Conservation (phyloP, 805 yeast genomes). For the Torulaspora delbrueckii region DNA sequence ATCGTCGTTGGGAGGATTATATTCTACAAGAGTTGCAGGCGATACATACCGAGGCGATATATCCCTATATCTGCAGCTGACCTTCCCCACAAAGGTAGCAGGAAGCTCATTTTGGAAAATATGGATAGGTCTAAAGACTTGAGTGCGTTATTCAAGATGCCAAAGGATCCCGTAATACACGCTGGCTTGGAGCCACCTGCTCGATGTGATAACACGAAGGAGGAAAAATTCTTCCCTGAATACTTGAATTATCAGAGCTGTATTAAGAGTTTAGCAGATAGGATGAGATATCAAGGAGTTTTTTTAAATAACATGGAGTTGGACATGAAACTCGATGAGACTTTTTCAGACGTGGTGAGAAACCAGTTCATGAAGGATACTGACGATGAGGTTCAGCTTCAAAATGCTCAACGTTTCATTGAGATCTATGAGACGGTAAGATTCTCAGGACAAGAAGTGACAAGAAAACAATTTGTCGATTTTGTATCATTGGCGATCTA, state of each 20-base stretch:
- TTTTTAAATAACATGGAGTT: constrained; percentile 36
- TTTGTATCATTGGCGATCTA: constrained; percentile 48
- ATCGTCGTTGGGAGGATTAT: constrained; percentile 58
- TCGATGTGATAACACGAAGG: constrained; percentile 33
- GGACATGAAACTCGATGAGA: constrained; percentile 24
- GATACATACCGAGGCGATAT: constrained; percentile 75
- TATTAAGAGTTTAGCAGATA: constrained; percentile 55
- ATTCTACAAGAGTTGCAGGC: constrained; percentile 51
- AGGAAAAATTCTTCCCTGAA: constrained; percentile 36
- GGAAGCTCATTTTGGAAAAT: constrained; percentile 39
- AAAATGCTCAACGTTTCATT: constrained; percentile 37
- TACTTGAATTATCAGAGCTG: constrained; percentile 48
- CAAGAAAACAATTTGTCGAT: constrained; percentile 52
- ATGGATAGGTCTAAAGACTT: constrained; percentile 42
- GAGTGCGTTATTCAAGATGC: constrained; percentile 37
- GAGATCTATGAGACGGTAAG: constrained; percentile 61
- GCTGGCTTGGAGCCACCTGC: constrained; percentile 48
- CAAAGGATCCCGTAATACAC: constrained; percentile 43
- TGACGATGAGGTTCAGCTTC: constrained; percentile 7
- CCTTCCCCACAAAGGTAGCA: constrained; percentile 44
- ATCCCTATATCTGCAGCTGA: constrained; percentile 63
- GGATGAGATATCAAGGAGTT: constrained; percentile 46
- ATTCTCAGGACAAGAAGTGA: constrained; percentile 58
- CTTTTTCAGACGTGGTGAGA: constrained; percentile 25
- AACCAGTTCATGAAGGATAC: constrained; percentile 20